Conservation (phyloP, 106 monocot genomes). For the Platanthera guangdongensis region DNA sequence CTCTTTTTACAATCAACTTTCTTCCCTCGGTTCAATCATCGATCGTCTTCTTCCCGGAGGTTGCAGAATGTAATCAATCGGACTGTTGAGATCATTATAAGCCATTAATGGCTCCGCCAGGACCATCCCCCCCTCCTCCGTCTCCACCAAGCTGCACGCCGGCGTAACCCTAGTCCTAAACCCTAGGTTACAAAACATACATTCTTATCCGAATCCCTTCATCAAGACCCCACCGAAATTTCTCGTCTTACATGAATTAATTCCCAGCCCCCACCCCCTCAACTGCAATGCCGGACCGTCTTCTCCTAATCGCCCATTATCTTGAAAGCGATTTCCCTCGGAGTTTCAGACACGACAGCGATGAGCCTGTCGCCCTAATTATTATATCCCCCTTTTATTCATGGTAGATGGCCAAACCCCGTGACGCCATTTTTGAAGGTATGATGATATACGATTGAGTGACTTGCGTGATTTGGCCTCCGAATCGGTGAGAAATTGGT, state of each 20-base stretch:
- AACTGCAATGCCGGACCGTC: not conserved
- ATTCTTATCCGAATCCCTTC: not conserved
- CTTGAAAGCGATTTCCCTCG: constrained; percentile 3
- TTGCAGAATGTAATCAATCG: not conserved
- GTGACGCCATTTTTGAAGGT: not conserved
- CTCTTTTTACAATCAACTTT: too few species aligned
- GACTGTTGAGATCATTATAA: not conserved
- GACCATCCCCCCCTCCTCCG: not conserved
- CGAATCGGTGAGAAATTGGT: not conserved
- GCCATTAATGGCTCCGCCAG: not conserved
- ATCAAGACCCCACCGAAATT: not conserved
- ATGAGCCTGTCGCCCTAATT: not conserved
- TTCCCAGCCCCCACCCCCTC: not conserved
- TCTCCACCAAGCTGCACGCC: not conserved
- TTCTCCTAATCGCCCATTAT: not conserved
- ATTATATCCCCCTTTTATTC: constrained; percentile 2
- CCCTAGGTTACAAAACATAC: not conserved
- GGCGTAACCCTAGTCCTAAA: not conserved
- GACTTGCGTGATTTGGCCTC: not conserved
- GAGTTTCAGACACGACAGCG: not conserved
- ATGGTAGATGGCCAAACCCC: constrained; percentile 5
- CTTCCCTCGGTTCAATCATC: too few species aligned
- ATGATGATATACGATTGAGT: constrained; percentile 3
- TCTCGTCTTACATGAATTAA: not conserved
- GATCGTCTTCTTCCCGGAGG: too few species aligned